Percentiles rank a stretch among this genome's conserved stretches.
phyloP scores from a whole-genome alignment of 345 rosid genomes.

The Salix koriyanagi region DNA sequence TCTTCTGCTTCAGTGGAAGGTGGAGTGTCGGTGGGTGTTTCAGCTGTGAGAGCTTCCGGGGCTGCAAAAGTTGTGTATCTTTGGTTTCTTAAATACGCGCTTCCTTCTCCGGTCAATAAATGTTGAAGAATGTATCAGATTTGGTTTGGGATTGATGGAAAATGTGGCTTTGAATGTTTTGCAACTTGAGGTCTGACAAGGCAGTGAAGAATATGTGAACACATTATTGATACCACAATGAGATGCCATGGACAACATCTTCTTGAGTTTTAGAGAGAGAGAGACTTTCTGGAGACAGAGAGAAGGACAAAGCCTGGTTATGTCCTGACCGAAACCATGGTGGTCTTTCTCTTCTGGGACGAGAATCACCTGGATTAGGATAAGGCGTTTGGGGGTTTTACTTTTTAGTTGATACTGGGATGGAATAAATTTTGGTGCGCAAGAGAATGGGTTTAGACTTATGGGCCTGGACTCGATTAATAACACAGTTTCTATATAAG shows the following conservation, averaged over 20 bases:
- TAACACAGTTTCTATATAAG: not conserved
- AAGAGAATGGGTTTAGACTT: not conserved
- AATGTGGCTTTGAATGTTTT: slow-evolving; percentile 9
- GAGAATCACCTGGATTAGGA: slow-evolving; percentile 29
- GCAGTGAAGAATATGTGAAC: slow-evolving; percentile 24
- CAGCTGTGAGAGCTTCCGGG: slow-evolving; percentile 43
- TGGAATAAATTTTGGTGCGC: not conserved
- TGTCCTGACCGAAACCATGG: slow-evolving; percentile 1
- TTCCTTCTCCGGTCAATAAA: slow-evolving; percentile 8
- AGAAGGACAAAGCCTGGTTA: not conserved
- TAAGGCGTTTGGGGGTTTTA: slow-evolving; percentile 31
- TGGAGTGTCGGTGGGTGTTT: slow-evolving; percentile 16
- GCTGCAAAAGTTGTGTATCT: slow-evolving; percentile 38
- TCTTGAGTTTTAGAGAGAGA: not conserved
- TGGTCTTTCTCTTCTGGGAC: slow-evolving; percentile 5
- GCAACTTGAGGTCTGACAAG: slow-evolving; percentile 13
- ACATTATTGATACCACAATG: slow-evolving; percentile 23
- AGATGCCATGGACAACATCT: slow-evolving; percentile 47
- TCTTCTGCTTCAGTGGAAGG: slow-evolving; percentile 7
- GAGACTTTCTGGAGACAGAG: not conserved
- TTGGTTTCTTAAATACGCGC: slow-evolving; percentile 36
- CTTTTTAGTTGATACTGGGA: not conserved
- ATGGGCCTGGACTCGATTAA: not conserved
- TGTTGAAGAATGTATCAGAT: not conserved
- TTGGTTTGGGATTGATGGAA: slow-evolving; percentile 7